Conservation (phyloP, 176 grass and related monocot species). For the Thalia dealbata region DNA sequence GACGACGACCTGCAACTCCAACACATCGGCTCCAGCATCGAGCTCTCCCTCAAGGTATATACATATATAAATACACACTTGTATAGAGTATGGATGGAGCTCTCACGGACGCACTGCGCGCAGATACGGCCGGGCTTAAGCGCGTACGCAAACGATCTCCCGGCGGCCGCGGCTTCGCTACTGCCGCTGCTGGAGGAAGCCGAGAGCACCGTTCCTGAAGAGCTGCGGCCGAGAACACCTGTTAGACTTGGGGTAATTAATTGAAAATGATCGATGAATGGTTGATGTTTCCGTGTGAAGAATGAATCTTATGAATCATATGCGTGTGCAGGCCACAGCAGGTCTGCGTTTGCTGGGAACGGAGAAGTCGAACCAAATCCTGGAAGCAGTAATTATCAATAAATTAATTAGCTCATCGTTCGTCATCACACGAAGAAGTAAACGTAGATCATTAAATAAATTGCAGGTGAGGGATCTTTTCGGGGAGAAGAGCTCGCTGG, state of each 20-base stretch:
- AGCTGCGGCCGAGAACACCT: constrained; percentile 15
- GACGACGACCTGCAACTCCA: constrained; percentile 19
- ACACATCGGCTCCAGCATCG: constrained; percentile 13
- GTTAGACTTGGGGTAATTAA: constrained; percentile 22
- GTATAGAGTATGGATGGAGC: no score
- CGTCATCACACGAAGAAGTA: no score
- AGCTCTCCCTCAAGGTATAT: constrained; percentile 18
- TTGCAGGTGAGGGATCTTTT: constrained; percentile 91
- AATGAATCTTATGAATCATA: no score
- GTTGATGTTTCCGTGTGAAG: no score
- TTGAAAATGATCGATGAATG: neutral
- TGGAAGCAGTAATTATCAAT: constrained; percentile 82
- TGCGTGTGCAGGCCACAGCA: constrained; percentile 61
- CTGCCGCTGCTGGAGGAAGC: constrained; percentile 11
- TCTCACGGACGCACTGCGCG: neutral
- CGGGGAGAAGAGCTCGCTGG: constrained; percentile 65
- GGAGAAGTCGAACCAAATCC: constrained; percentile 76
- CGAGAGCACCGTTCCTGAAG: constrained; percentile 10
- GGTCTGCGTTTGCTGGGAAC: constrained; percentile 74
- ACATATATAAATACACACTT: no score
- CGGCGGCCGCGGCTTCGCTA: constrained; percentile 19
- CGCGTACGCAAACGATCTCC: constrained; percentile 19
- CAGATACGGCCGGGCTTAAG: constrained; percentile 27
- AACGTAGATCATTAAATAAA: no score
- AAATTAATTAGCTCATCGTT: constrained; percentile 19